A percentile compares a stretch with the other conserved stretches of the same genome.
phyloP scores from a whole-genome alignment of 345 rosid species.

The Durio zibethinus region DNA sequence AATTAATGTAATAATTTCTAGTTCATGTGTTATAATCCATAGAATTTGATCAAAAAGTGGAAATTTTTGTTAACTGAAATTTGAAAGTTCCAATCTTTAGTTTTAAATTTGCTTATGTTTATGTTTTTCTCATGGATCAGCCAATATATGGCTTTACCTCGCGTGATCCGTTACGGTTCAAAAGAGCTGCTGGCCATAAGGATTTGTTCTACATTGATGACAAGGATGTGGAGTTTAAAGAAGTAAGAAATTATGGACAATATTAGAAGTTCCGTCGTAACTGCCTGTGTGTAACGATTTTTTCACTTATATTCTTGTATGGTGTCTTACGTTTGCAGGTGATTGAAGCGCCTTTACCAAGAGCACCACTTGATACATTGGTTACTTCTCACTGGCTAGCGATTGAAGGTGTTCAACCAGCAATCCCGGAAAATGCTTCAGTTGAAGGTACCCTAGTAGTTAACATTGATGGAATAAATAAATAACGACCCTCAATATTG shows the following conservation, averaged over 20 bases:
- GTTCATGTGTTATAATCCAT: background rate
- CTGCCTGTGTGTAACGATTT: slow-evolving; percentile 22
- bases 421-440: slow-evolving; percentile 65
- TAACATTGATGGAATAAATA: background rate
- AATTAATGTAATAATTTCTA: background rate
- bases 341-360: slow-evolving; percentile 59
- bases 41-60: background rate
- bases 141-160: slow-evolving; percentile 66
- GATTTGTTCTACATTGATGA: slow-evolving; percentile 76
- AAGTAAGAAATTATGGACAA: slow-evolving; percentile 35
- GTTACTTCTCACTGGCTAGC: slow-evolving; percentile 75
- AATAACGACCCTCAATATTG: background rate
- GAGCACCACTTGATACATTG: slow-evolving; percentile 53
- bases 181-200: slow-evolving; percentile 66
- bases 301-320: slow-evolving; percentile 12
- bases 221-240: slow-evolving; percentile 68
- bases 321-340: slow-evolving; percentile 38
- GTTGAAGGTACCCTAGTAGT: slow-evolving; percentile 45
- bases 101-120: slow-evolving; percentile 5
- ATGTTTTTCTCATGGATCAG: slow-evolving; percentile 28
- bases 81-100: background rate
- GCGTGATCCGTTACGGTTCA: slow-evolving; percentile 53
- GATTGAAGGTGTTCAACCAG: slow-evolving; percentile 88
- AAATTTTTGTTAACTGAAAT: background rate
- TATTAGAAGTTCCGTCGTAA: background rate